A percentile compares a stretch with the other conserved stretches of the same genome.
Conservation (phyloP, 225 moss, liverwort and hornwort genomes). For the Takakia lepidozioides region DNA sequence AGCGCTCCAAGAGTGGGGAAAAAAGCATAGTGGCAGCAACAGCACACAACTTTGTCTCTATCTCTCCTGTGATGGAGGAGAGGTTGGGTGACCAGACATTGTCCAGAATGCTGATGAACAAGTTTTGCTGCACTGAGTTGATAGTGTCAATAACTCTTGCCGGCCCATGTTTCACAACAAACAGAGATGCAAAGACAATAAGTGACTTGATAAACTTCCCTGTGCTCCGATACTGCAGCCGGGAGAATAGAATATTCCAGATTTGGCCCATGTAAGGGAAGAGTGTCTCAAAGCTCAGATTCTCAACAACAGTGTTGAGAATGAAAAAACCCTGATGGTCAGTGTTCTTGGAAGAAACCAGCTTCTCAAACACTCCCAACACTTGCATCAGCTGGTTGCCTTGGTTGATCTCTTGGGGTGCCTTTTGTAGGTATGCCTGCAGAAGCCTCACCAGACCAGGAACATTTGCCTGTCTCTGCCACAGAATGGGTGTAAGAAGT, state of each 20-base stretch:
- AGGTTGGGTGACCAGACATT: slow-evolving; percentile 90
- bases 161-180: slow-evolving; percentile 83
- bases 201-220: slow-evolving; percentile 90
- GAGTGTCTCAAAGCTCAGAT: slow-evolving; percentile 70
- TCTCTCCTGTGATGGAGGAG: slow-evolving; percentile 71
- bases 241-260: slow-evolving; percentile 69
- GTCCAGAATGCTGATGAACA: slow-evolving; percentile 74
- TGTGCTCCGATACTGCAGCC: slow-evolving; percentile 71
- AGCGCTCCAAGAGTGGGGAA: slow-evolving; percentile 49
- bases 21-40: slow-evolving; percentile 84
- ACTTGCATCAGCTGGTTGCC: slow-evolving; percentile 61
- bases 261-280: slow-evolving; percentile 69
- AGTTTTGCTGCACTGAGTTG: slow-evolving; percentile 72
- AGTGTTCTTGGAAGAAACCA: slow-evolving; percentile 70
- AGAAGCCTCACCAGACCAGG: slow-evolving; percentile 93
- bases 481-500: slow-evolving; percentile 58
- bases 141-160: slow-evolving; percentile 66
- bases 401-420: slow-evolving; percentile 83
- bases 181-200: slow-evolving; percentile 85
- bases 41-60: slow-evolving; percentile 82
- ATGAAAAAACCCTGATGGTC: slow-evolving; percentile 98
- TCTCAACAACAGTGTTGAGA: slow-evolving; percentile 93
- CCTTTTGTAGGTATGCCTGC: slow-evolving; percentile 89
- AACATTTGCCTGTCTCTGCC: slow-evolving; percentile 94
- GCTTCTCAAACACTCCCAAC: slow-evolving; percentile 87